Percentiles rank a stretch among this genome's conserved stretches.
Conservation (phyloP, 371 early-diverging fungal species). For the Gilbertella persicaria region DNA sequence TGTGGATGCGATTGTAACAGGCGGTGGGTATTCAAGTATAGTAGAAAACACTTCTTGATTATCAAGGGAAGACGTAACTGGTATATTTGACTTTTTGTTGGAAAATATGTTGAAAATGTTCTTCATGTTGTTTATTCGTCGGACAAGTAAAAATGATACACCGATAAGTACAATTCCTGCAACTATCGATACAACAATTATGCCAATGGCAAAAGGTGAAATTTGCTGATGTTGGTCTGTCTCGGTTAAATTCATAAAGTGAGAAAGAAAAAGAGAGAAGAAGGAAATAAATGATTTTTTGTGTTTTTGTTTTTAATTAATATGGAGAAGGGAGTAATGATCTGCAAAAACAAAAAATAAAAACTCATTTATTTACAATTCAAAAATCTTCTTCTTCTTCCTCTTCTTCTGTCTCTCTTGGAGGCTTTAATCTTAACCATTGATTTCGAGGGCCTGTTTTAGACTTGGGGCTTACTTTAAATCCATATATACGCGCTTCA, state of each 20-base stretch:
- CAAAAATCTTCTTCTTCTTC: no score
- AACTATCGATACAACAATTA: constrained; percentile 15
- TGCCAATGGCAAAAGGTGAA: constrained; percentile 7
- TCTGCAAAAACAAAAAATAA: no score
- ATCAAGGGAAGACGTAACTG: constrained; percentile 14
- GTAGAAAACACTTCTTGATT: constrained; percentile 12
- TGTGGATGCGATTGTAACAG: not conserved
- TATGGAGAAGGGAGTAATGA: no score
- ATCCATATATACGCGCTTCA: constrained; percentile 82
- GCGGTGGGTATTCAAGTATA: constrained; percentile 16
- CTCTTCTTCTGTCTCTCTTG: constrained; percentile 35
- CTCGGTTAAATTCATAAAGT: not conserved
- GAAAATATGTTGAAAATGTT: not conserved
- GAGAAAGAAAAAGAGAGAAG: not conserved
- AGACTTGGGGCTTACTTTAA: constrained; percentile 64
- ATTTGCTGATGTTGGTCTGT: no score
- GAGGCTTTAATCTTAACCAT: constrained; percentile 70
- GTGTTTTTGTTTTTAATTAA: not conserved
- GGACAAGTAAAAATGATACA: constrained; percentile 11
- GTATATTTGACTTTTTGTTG: constrained; percentile 3
- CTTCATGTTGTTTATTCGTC: constrained; percentile 7
- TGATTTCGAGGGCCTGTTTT: constrained; percentile 72
- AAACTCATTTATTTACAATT: no score
- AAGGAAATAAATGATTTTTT: not conserved
- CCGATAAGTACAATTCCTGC: constrained; percentile 12